phyloP scores from a whole-genome alignment of 352 stramenopile species.

The Pseudoperonospora humuli region DNA sequence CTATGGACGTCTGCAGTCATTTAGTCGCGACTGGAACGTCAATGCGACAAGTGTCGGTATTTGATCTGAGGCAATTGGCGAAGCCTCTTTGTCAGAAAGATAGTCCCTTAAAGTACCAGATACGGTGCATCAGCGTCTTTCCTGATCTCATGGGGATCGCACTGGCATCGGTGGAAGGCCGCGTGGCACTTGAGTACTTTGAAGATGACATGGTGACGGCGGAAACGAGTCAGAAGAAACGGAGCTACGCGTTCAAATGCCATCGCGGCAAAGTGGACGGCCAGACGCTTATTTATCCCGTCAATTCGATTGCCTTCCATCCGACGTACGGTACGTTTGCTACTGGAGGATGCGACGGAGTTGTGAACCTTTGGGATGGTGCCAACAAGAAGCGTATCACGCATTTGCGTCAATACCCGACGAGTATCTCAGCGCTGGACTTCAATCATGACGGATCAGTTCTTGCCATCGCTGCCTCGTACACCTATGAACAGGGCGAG shows the following conservation, averaged over 20 bases:
- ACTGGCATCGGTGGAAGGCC: constrained; percentile 92
- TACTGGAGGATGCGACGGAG: constrained; percentile 92
- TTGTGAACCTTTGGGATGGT: constrained; percentile 91
- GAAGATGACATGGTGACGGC: constrained; percentile 29
- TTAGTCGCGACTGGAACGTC: constrained; percentile 54
- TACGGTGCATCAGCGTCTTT: constrained; percentile 80
- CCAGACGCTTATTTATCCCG: constrained; percentile 88
- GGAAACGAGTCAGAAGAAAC: constrained; percentile 28
- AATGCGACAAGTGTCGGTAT: constrained; percentile 49
- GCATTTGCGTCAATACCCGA: constrained; percentile 76
- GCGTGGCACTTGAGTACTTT: constrained; percentile 96
- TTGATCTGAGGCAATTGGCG: constrained; percentile 76
- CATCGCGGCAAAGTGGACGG: constrained; percentile 87
- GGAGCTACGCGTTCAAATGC: constrained; percentile 98
- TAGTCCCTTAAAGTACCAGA: constrained; percentile 88
- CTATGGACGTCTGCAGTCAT: constrained; percentile 51
- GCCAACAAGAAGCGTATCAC: constrained; percentile 93
- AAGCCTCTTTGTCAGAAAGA: constrained; percentile 59
- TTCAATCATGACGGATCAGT: constrained; percentile 91
- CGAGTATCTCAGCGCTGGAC: constrained; percentile 88
- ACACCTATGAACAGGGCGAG: constrained; percentile 97
- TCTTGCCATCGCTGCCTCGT: constrained; percentile 92
- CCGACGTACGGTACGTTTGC: constrained; percentile 91
- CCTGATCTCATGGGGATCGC: constrained; percentile 77
- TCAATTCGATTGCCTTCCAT: constrained; percentile 96